Conservation (phyloP, 225 moss, liverwort and hornwort species). For the Rhytidiadelphus loreus region DNA sequence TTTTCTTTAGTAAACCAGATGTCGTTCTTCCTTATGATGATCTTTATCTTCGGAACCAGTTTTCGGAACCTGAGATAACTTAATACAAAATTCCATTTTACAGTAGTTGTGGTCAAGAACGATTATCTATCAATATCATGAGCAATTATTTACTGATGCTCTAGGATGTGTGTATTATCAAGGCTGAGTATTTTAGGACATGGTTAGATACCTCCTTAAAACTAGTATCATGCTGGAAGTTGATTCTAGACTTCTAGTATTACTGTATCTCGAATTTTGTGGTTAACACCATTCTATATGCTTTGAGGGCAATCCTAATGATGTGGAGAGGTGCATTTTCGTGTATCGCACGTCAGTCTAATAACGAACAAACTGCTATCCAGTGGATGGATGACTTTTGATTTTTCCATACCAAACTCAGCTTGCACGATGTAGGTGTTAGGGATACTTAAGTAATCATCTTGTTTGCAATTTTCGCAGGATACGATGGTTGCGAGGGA, state of each 20-base stretch:
- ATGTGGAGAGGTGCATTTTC: not conserved
- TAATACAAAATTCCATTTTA: not conserved
- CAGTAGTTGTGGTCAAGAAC: not conserved
- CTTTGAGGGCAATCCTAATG: not conserved
- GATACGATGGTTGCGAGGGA: conserved; percentile 7
- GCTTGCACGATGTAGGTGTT: not conserved
- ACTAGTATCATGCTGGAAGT: not conserved
- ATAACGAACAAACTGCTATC: not conserved
- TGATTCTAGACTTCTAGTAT: not conserved
- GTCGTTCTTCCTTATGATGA: not conserved
- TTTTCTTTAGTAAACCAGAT: not conserved
- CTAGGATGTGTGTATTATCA: not conserved
- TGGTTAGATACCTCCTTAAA: not conserved
- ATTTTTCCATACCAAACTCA: not conserved
- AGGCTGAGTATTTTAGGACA: not conserved
- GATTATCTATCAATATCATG: too few species aligned
- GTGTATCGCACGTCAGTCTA: not conserved
- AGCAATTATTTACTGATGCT: not conserved
- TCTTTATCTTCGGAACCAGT: not conserved
- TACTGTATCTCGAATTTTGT: not conserved
- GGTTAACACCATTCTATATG: not conserved
- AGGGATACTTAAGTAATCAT: not conserved
- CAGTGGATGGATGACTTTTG: not conserved
- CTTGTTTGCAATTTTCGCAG: conserved; percentile 4
- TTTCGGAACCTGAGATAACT: not conserved